These are phyloP conservation scores for Diaporthe destruens DNA, from an alignment of 2,329 filamentous ascomycete genomes.

Conservation along the genomic window DNA sequence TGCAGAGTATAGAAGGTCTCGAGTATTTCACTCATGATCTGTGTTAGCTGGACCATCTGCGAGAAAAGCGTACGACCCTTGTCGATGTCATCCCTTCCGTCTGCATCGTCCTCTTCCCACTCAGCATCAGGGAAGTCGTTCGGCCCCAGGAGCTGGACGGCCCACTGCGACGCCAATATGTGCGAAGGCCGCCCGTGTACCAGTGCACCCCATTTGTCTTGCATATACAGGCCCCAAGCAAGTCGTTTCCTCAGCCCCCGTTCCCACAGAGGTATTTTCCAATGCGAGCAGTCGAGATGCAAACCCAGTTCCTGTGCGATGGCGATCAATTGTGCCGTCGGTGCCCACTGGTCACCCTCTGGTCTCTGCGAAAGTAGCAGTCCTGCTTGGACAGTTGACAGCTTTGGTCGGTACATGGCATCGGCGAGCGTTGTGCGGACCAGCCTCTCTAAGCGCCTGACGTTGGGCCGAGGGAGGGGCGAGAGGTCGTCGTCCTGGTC, in stretches of 20 bases:
- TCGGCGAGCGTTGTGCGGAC: slow-evolving; percentile 58
- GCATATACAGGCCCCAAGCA: slow-evolving; percentile 75
- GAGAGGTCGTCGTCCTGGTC: slow-evolving; percentile 67
- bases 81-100: slow-evolving; percentile 75
- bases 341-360: slow-evolving; percentile 60
- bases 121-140: slow-evolving; percentile 82
- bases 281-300: slow-evolving; percentile 71
- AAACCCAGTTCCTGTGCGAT: slow-evolving; percentile 70
- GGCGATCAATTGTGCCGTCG: slow-evolving; percentile 67
- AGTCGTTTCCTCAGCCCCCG: slow-evolving; percentile 70
- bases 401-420: slow-evolving; percentile 64
- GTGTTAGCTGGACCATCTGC: slow-evolving; percentile 81
- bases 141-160: slow-evolving; percentile 73
- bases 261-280: slow-evolving; percentile 74
- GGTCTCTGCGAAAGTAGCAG: slow-evolving; percentile 65
- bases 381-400: slow-evolving; percentile 68
- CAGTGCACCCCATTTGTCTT: slow-evolving; percentile 83
- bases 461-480: slow-evolving; percentile 57
- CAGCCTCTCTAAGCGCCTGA: slow-evolving; percentile 51
- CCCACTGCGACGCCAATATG: slow-evolving; percentile 78
- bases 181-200: slow-evolving; percentile 90
- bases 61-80: slow-evolving; percentile 78
- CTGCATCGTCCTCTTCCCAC: slow-evolving; percentile 70
- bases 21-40: slow-evolving; percentile 83
- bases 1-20: slow-evolving; percentile 86